Percentiles rank a stretch among this genome's conserved stretches.
These are phyloP conservation scores for Plasmodium fragile DNA, from an alignment of 169 alveolate species.

Conservation along the genomic window DNA sequence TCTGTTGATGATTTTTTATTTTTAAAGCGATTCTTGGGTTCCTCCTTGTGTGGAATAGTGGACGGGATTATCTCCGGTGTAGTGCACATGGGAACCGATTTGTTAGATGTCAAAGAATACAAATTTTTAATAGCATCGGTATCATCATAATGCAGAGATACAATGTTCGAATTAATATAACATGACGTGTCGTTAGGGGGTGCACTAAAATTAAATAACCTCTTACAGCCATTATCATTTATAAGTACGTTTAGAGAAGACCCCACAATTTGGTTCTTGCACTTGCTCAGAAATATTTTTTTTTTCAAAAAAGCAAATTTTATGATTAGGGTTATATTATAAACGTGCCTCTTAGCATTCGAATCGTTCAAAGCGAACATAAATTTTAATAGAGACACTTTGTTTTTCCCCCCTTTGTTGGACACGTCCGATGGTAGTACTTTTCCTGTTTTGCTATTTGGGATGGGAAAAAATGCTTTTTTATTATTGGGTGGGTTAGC, in stretches of 20 bases:
- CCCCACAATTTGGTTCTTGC: constrained; percentile 22
- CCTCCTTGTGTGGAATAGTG: background rate
- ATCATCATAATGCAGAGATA: constrained; percentile 4
- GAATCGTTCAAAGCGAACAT: constrained; percentile 49
- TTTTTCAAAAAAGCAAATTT: constrained; percentile 34
- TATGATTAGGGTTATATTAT: constrained; percentile 31
- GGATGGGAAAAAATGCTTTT: background rate
- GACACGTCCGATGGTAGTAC: background rate
- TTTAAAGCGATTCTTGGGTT: background rate
- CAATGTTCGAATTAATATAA: constrained; percentile 51
- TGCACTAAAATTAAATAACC: constrained; percentile 8
- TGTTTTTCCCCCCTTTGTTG: background rate
- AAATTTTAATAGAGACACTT: constrained; percentile 32
- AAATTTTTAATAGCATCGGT: constrained; percentile 11
- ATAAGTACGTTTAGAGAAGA: constrained; percentile 36
- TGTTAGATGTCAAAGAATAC: constrained; percentile 16
- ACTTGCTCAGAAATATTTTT: constrained; percentile 21
- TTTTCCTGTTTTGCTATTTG: background rate
- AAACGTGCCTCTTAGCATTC: background rate
- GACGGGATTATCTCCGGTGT: background rate
- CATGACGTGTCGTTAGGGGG: background rate
- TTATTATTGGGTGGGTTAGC: background rate
- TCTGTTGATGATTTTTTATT: background rate
- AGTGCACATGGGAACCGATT: background rate
- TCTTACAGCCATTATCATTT: constrained; percentile 22